Base-by-base conservation (phyloP, 768 basidiomycete genomes). In the Sarcomyxa edulis region DNA sequence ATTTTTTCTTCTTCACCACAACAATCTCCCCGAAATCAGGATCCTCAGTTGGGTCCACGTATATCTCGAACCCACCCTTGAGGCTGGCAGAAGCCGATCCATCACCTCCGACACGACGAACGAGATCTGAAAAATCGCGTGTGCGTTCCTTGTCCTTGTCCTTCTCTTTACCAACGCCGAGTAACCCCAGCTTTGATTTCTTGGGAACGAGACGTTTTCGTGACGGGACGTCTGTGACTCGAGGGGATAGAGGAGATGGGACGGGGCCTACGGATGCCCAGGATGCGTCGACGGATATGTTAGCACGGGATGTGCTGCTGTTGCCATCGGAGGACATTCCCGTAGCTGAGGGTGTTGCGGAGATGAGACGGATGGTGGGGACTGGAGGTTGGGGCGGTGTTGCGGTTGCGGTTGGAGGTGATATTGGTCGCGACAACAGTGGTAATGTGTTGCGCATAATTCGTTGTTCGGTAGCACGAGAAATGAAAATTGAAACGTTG, bases 1-100 rank as follows among this genome's bases (percentile, higher is more conserved):
- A 76, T 48, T 83, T 85, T 65, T 79, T 79, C 72, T 84, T 86
- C 71, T 81, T 84, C 25, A 88, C 77, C 54, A 88, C 68, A 15
- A 84, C 53, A 14, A 87, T 74, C 46, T 86, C 83, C 5, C 73
- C 81, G 24, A 80, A 63, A 15, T 84, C 83, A 0, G 77, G 74
- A 48, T 84, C 81, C 16, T 71, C 62, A 1, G 69, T 60, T 1
- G 79, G 76, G 45, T 87, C 85, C 7, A 87, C 81, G 47, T 69
- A 72, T 32, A 88, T 84, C 47, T 88, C 84, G 49, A 84, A 80
- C 1, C 76, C 76, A 5, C 72, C 62, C n/a, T 59, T 57, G 2
- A 62, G 62, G 9, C 55, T 44, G 15, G 49, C 23, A n/a, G 48
- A 44, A 1, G 20, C 30, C 6, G 22, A 53, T 44, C 39, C 50